Percentiles rank a stretch among this genome's conserved stretches.
These are phyloP conservation scores for Starmera dryadoides DNA, from an alignment of 805 yeast species.

Conservation along the genomic window DNA sequence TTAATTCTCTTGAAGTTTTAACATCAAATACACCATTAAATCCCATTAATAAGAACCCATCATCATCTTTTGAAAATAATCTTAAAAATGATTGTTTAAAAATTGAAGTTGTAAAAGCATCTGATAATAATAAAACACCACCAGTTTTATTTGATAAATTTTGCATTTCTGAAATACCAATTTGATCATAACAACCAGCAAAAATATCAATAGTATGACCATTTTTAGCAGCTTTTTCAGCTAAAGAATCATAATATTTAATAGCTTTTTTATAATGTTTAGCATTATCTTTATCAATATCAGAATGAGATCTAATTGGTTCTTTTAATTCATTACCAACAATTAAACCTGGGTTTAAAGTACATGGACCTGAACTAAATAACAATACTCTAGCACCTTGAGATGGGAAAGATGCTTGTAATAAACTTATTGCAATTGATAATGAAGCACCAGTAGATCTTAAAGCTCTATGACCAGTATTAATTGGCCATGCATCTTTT, in stretches of 20 bases:
- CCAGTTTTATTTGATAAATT: conserved; percentile 79
- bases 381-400: conserved; percentile 85
- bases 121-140: conserved; percentile 81
- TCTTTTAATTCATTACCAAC: conserved; percentile 89
- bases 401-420: conserved; percentile 78
- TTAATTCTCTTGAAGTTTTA: conserved; percentile 79
- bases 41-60: conserved; percentile 82
- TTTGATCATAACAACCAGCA: conserved; percentile 95
- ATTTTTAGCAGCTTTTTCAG: conserved; percentile 60
- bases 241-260: conserved; percentile 70
- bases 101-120: conserved; percentile 90
- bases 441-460: conserved; percentile 93
- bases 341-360: conserved; percentile 89
- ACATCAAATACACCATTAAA: conserved; percentile 86
- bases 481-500: conserved; percentile 85
- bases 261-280: conserved; percentile 82
- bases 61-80: conserved; percentile 79
- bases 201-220: conserved; percentile 85
- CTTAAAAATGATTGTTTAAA: conserved; percentile 89
- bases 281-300: conserved; percentile 86
- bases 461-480: conserved; percentile 74
- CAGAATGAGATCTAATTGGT: conserved; percentile 96
- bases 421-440: conserved; percentile 71
- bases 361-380: conserved; percentile 93
- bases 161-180: conserved; percentile 93